Percentiles rank a stretch among this genome's conserved stretches.
These are phyloP conservation scores for Erysimum cheiranthoides DNA, from an alignment of 345 rosid species.

Conservation along the genomic window DNA sequence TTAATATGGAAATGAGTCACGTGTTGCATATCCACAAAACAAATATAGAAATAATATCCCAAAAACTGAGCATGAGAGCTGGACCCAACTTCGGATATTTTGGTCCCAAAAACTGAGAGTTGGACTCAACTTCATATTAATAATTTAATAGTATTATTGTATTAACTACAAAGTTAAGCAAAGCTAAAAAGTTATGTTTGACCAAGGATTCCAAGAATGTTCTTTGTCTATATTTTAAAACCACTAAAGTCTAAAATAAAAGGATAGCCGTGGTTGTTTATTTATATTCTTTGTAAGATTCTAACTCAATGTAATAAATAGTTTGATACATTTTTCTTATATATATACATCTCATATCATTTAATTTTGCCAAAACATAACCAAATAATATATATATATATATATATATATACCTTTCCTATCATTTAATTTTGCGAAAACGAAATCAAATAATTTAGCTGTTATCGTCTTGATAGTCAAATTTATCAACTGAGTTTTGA, in stretches of 20 bases:
- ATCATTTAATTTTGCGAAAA: background rate
- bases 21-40: slow-evolving; percentile 39
- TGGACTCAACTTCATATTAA: slow-evolving; percentile 30
- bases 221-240: background rate
- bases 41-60: slow-evolving; percentile 7
- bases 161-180: background rate
- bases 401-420: too few species aligned
- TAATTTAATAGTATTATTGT: too few species aligned
- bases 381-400: too few species aligned
- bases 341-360: background rate
- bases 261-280: background rate
- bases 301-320: background rate
- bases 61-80: slow-evolving; percentile 20
- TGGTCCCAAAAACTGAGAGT: slow-evolving; percentile 10
- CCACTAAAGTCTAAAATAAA: background rate
- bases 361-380: background rate
- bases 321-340: background rate
- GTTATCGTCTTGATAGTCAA: background rate
- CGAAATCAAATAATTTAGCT: background rate
- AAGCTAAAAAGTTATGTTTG: slow-evolving; percentile 5
- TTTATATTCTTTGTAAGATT: background rate
- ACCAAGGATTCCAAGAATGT: slow-evolving; percentile 14
- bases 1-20: slow-evolving; percentile 33
- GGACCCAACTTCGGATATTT: slow-evolving; percentile 29
- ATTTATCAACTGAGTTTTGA: background rate